Conservation (phyloP, 768 basidiomycete genomes). For the Mycena kentingensis region DNA sequence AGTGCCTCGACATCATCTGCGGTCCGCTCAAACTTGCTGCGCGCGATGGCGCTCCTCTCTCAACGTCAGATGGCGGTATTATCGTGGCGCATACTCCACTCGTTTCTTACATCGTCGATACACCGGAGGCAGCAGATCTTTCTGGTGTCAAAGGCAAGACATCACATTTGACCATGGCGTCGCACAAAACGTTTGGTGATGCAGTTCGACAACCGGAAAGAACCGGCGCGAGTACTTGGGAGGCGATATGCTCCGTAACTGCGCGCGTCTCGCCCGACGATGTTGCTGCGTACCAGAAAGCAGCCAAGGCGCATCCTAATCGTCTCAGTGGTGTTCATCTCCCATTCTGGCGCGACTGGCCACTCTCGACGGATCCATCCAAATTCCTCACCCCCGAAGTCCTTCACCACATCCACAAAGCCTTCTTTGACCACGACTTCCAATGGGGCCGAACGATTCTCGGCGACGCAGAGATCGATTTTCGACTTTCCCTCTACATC, state of each 20-base stretch:
- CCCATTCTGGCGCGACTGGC: slow-evolving; percentile 28
- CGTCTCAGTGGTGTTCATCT: slow-evolving; percentile 34
- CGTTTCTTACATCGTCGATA: slow-evolving; percentile 34
- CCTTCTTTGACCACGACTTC: too few relatives aligned
- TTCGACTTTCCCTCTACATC: slow-evolving; percentile 38
- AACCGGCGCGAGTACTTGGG: slow-evolving; percentile 26
- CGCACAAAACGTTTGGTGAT: slow-evolving; percentile 34
- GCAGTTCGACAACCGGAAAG: slow-evolving; percentile 27
- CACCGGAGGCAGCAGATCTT: slow-evolving; percentile 33
- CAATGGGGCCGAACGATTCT: too few relatives aligned
- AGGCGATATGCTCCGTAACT: slow-evolving; percentile 16
- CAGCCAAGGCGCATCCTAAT: slow-evolving; percentile 17
- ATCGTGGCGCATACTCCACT: slow-evolving; percentile 31
- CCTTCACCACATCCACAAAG: slow-evolving; percentile 32
- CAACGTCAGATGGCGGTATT: slow-evolving; percentile 28
- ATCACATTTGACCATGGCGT: slow-evolving; percentile 35
- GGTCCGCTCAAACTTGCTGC: slow-evolving; percentile 33
- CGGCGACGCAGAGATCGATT: too few relatives aligned
- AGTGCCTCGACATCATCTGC: slow-evolving; percentile 32
- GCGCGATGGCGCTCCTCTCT: slow-evolving; percentile 29
- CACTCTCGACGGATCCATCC: slow-evolving; percentile 19
- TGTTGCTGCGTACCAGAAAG: slow-evolving; percentile 26
- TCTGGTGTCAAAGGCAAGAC: slow-evolving; percentile 32
- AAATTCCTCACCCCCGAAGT: slow-evolving; percentile 28
- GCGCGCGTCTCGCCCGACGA: slow-evolving; percentile 25